Conservation (phyloP, 805 yeast genomes). For the Osmozyma mogii region DNA sequence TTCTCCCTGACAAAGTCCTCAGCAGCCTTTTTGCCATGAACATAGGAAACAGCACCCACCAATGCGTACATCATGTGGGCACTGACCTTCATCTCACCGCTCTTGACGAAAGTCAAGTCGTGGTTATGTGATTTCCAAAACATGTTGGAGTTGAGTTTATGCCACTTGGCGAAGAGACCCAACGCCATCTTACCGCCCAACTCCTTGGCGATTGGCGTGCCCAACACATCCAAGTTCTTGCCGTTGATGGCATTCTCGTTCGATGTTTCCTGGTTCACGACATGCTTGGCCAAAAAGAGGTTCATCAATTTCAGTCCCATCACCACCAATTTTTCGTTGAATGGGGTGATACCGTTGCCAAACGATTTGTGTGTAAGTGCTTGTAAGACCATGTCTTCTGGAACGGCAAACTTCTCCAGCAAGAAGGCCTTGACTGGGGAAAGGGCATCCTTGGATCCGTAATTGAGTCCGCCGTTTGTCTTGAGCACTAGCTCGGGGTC, state of each 20-base stretch:
- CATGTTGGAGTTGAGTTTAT: constrained; percentile 43
- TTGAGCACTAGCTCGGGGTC: constrained; percentile 50
- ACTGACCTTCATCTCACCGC: constrained; percentile 50
- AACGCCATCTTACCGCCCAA: constrained; percentile 43
- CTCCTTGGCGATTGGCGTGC: constrained; percentile 45
- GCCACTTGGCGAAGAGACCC: constrained; percentile 44
- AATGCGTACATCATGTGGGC: constrained; percentile 53
- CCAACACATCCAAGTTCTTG: constrained; percentile 51
- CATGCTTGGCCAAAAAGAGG: constrained; percentile 38
- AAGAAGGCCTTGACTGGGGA: constrained; percentile 42
- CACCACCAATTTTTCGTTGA: constrained; percentile 75
- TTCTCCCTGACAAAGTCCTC: constrained; percentile 49
- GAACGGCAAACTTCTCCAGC: constrained; percentile 40
- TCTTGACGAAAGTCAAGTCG: constrained; percentile 34
- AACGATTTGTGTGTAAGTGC: constrained; percentile 89
- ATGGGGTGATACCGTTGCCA: constrained; percentile 85
- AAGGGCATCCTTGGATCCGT: constrained; percentile 44
- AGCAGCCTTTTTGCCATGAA: constrained; percentile 54
- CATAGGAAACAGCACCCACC: constrained; percentile 59
- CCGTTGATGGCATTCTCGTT: constrained; percentile 36
- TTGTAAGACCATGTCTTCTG: constrained; percentile 63
- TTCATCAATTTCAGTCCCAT: constrained; percentile 62
- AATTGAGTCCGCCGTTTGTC: constrained; percentile 30
- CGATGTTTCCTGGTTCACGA: constrained; percentile 20
- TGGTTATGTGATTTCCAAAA: constrained; percentile 62